Base-by-base conservation (phyloP, 495 filamentous ascomycete species). In the Staphylotrichum tortipilum region DNA sequence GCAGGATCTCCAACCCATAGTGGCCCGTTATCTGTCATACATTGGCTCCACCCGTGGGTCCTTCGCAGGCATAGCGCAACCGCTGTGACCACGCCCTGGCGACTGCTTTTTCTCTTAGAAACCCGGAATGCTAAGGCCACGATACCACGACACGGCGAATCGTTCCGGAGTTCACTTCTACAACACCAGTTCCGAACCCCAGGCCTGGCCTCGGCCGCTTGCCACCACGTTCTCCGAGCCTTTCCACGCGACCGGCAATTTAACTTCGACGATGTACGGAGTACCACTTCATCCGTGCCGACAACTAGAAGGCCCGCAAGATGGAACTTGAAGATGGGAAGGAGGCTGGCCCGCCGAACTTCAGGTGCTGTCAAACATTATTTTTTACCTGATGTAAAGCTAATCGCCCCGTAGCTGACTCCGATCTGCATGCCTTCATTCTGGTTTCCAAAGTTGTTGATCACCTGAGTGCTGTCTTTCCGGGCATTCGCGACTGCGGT, bases 401-500 rank as follows among this genome's bases (percentile, higher is more conserved):
- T 46, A 33, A 53, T 41, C n/a, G 43, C n/a, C 15, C 50, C 43
- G 26, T 41, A 18, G 44, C 15, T 47, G 8, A 48, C 50, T 15
- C 50, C 37, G 17, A 47, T 35, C 29, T 53, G 50, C 36, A 41
- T 33, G 43, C 50, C 50, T 42, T 36, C 12, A 29, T 53, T 53
- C 34, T 53, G 35, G 12, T 3, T 22, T 33, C 50, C 50, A 36
- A 53, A 53, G 19, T 26, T 36, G 44, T n/a, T 45, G 37, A 36
- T 21, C 38, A 43, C 44, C 22, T 28, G 38, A 21, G 36, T 30
- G 17, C 49, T n/a, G 30, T 44, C 45, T 38, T 41, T 47, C 19
- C 42, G 30, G 24, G 50, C 50, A 52, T 56, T 56, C 39, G 57
- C 44, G 56, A 57, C 64, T 41, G 64, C 66, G 47, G 59, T 58